Conservation (phyloP, 106 monocot species). For the Gastrodia elata region DNA sequence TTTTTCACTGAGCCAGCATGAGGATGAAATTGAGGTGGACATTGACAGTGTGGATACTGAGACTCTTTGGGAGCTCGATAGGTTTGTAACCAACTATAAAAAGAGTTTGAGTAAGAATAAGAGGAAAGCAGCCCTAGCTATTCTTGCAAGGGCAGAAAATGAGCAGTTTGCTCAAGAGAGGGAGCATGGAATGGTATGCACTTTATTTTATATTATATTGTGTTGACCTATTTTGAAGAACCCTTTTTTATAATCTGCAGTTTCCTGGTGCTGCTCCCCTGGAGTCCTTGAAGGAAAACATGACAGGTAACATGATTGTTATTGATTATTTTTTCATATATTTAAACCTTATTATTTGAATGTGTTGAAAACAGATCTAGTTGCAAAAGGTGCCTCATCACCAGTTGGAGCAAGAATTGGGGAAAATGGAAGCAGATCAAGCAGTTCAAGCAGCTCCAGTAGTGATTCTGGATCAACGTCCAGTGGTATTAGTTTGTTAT, state of each 20-base stretch:
- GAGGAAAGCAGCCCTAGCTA: slow-evolving; percentile 13
- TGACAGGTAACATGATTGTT: slow-evolving; percentile 3
- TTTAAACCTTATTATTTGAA: background rate
- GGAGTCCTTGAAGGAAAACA: background rate
- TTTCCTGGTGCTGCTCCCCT: background rate
- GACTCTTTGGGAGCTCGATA: slow-evolving; percentile 91
- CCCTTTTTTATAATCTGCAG: background rate
- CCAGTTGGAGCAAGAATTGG: slow-evolving; percentile 24
- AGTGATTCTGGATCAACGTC: slow-evolving; percentile 66
- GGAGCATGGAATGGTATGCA: slow-evolving; percentile 26
- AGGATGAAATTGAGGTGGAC: slow-evolving; percentile 91
- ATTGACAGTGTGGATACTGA: slow-evolving; percentile 83
- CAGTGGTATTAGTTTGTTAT: slow-evolving; percentile 27
- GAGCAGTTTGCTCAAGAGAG: slow-evolving; percentile 13
- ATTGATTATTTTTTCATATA: background rate
- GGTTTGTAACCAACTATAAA: slow-evolving; percentile 65
- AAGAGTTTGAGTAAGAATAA: slow-evolving; percentile 17
- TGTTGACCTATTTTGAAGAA: background rate
- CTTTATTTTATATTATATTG: background rate
- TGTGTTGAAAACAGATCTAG: slow-evolving; percentile 6
- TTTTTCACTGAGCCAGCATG: slow-evolving; percentile 60
- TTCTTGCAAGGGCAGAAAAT: slow-evolving; percentile 12
- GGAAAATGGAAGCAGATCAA: slow-evolving; percentile 39
- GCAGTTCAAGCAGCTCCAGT: slow-evolving; percentile 57
- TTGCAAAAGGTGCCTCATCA: slow-evolving; percentile 25